Evolutionary conservation across 2,329 filamentous ascomycete species (phyloP), one percentile per base, ranked within the genome.

Genomic region (Aspergillus fructus): DNA sequence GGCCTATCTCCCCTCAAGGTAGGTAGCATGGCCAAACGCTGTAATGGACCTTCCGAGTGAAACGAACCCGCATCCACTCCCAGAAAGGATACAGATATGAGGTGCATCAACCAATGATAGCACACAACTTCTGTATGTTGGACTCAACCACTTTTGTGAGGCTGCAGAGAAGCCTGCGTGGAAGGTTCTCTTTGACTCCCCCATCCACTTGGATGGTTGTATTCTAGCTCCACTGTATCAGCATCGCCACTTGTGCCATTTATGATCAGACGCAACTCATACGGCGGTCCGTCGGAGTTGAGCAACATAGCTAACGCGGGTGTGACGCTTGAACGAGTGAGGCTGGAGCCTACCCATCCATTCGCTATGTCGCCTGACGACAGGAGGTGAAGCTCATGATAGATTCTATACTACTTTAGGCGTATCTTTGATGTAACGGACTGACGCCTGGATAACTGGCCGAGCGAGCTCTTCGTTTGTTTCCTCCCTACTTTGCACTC

Each of bases 81-180:
- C 41, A 34, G 17, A 46, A 45, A 40, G 47, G 12, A 33, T 39
- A 21, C n/a, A 41, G 19, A 56, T 39, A 39, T 51, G 37, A 47
- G 43, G 33, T 17, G 6, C 42, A 50, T 45, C 30, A 27, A 41
- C 55, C 45, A 46, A 54, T 50, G 24, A 42, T 41, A 54, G 5
- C 17, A n/a, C 11, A 39, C 39, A 3, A 21, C 11, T 15, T 19
- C 30, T 46, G 30, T 27, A 45, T 49, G 23, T 15, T 19, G 21
- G 13, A 21, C 50, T 58, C 55, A 46, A 58, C 55, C 15, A 21
- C 33, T 24, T 34, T 40, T 12, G 23, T 27, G 17, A 41, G 19
- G 24, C 62, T 71, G 67, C 70, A 72, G 59, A 67, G 69, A 73
- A 73, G 64, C 52, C 58, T 68, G 66, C 65, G 67, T 69, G 60